Base-by-base conservation (phyloP, 345 rosid species). In the Syzygium oleosum region DNA sequence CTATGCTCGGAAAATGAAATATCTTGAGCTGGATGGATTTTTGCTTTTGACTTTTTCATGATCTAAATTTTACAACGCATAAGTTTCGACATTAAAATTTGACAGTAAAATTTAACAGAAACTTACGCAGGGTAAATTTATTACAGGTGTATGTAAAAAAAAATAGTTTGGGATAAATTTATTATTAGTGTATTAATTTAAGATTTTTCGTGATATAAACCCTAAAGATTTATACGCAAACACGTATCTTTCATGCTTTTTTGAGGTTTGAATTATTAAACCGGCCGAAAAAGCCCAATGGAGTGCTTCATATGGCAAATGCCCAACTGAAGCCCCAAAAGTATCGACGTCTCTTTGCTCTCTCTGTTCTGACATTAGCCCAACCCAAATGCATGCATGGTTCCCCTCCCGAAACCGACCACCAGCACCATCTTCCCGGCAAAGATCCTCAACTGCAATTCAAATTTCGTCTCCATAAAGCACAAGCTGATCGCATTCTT, bases 401-500 rank as follows among this genome's bases (percentile, higher is more conserved):
- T 89, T 54, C 63, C 89, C 34, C 77, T 88, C 65, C 55, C 86
- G 49, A 85, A 88, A 84, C 87, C 88, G 90, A 85, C 86, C 68
- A n/a, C 89, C 90, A 85, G 51, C 78, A 51, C 73, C 51, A 53
- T 41, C 51, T 80, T 87, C 89, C 88, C 86, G 55, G 78, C 84
- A 59, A 85, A 89, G 53, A 87, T 87, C 88, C 85, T 86, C 88
- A 59, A 63, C 85, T 84, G 31, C 63, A 49, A 10, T 87, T 85
- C 94, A 87, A 89, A 86, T 65, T 91, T 90, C 91, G 46, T 85
- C 61, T 92, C 94, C 84, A 90, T 59, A 86, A 93, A 90, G 91
- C 94, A 91, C 88, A 91, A 91, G 61, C 91, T 91, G 85, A 91
- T 97, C 87, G 19, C 90, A 65, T 88, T 95, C 41, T 93, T 97